phyloP scores from a whole-genome alignment of 257 asterid genomes.

The Ophiorrhiza pumila region DNA sequence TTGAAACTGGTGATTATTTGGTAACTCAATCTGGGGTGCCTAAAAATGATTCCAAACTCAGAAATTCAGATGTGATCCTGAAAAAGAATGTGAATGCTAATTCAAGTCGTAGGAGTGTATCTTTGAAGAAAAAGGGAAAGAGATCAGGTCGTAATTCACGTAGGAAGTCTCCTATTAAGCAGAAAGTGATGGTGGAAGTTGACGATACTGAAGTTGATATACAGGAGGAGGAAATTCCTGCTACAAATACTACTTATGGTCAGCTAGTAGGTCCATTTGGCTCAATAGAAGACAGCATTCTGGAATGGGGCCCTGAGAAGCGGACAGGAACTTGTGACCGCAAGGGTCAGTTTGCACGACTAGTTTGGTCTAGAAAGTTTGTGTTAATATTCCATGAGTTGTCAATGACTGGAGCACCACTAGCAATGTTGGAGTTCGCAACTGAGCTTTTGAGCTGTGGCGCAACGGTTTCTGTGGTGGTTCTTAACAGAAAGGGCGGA shows the following conservation, averaged over 20 bases:
- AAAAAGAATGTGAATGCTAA: slow-evolving; percentile 36
- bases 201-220: slow-evolving; percentile 44
- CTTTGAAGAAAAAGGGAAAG: slow-evolving; percentile 51
- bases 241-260: slow-evolving; percentile 69
- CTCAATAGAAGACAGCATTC: slow-evolving; percentile 65
- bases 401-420: slow-evolving; percentile 98
- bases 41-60: slow-evolving; percentile 33
- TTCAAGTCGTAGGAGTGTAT: slow-evolving; percentile 23
- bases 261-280: slow-evolving; percentile 92
- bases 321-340: slow-evolving; percentile 93
- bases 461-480: slow-evolving; percentile 77
- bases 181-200: slow-evolving; percentile 36
- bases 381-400: slow-evolving; percentile 91
- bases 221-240: slow-evolving; percentile 69
- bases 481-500: slow-evolving; percentile 81
- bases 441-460: slow-evolving; percentile 97
- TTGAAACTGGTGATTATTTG: slow-evolving; percentile 40
- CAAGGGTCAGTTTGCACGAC: slow-evolving; percentile 90
- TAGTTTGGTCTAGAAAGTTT: slow-evolving; percentile 97
- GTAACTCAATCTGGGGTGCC: slow-evolving; percentile 22
- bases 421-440: slow-evolving; percentile 97
- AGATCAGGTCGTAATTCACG: slow-evolving; percentile 49
- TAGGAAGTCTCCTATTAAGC: slow-evolving; percentile 45
- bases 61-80: slow-evolving; percentile 31
- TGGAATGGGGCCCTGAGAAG: slow-evolving; percentile 90